A percentile compares a stretch with the other conserved stretches of the same genome.
Evolutionary conservation across 257 asterid species (phyloP).

Genomic region (Solanum sejunctum): DNA sequence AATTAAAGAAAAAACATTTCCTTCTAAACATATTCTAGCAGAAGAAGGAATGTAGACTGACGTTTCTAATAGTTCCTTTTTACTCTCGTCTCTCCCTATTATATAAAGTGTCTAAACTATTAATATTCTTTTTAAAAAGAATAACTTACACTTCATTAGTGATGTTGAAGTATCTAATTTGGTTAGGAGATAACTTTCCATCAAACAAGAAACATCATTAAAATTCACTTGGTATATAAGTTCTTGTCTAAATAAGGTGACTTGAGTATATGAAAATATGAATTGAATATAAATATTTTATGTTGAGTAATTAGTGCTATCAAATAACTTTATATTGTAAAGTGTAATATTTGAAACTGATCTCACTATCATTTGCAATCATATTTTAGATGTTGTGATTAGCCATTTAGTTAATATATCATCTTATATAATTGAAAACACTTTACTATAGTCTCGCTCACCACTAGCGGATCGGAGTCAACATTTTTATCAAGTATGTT

Average conservation of each 20-base stretch:
- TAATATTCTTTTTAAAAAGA: too few species aligned
- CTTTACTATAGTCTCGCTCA: too few species aligned
- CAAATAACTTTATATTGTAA: not conserved
- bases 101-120: too few species aligned
- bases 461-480: too few species aligned
- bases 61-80: too few species aligned
- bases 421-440: not conserved
- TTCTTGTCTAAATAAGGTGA: not conserved
- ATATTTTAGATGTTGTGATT: not conserved
- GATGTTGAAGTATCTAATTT: not conserved
- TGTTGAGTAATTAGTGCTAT: not conserved
- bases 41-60: too few species aligned
- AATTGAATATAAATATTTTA: not conserved
- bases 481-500: too few species aligned
- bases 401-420: not conserved
- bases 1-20: too few species aligned
- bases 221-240: not conserved
- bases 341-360: not conserved
- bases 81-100: too few species aligned
- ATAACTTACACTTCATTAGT: not conserved
- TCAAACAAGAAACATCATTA: not conserved
- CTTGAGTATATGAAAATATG: not conserved
- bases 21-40: too few species aligned
- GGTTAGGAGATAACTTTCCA: not conserved
- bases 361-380: not conserved